Base-by-base conservation (phyloP, 2,329 filamentous ascomycete genomes). In the Nectriaceae sp. region DNA sequence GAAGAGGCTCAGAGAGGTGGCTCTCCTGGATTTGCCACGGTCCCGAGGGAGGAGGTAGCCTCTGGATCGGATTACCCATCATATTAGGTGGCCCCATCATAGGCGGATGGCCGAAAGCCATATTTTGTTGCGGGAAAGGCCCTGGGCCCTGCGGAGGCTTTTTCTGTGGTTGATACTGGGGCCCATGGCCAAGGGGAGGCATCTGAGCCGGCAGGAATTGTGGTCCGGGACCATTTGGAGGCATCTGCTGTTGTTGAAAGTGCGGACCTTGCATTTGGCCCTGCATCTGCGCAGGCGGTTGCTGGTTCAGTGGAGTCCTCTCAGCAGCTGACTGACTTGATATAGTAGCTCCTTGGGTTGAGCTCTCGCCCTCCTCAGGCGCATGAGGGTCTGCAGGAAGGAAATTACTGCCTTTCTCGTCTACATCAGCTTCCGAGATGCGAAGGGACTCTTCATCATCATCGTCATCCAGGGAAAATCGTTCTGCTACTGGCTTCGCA, bases 11-110 rank as follows among this genome's bases (percentile, higher is more conserved):
- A 1, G 73, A 65, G 29, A 83, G 66, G 49, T 78, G 72, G 10
- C 80, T 83, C 63, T 82, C 78, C 53, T 82, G 73, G 5, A 79
- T 63, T 42, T 75, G 78, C 79, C 80, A 83, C 16, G 70, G 69
- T 0, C 73, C 74, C n/a, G 68, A 65, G 1, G 71, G 33, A 11
- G 33, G 73, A 21, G 72, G 71, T 3, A 76, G 66, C 21, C 60
- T 69, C 26, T 73, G 70, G 6, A 74, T 63, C 10, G 73, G 69
- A 35, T 73, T 75, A 20, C 55, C 56, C 33, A 42, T 47, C 39
- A 64, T 55, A 21, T 55, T 56, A 21, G 57, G 56, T 22, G 54
- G 51, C 29, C 65, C 44, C 44, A 63, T 52, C 4, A 49, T 49
- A 15, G 56, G 55, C 21, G 49, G 38, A 13, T 46, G 43, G 26